Evolutionary conservation across 2,329 filamentous ascomycete species (phyloP).

Genomic region (Sphaerulina vaccinii): DNA sequence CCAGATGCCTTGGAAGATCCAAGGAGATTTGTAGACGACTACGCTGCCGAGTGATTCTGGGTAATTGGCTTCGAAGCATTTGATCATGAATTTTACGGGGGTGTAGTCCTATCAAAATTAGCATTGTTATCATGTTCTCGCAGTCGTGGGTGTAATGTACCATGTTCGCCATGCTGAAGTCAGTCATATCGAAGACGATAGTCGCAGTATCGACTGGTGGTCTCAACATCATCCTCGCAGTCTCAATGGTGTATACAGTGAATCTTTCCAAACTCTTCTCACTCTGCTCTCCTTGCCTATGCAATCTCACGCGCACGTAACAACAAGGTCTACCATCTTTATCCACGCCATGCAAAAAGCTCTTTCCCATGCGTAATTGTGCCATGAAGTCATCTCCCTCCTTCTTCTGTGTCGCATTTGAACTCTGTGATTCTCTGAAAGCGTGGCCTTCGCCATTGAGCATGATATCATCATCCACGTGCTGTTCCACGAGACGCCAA

Average conservation of each 20-base stretch:
- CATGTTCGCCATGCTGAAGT: slow-evolving; percentile 94
- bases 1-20: slow-evolving; percentile 98
- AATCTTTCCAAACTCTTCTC: slow-evolving; percentile 81
- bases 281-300: slow-evolving; percentile 77
- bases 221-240: slow-evolving; percentile 76
- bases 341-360: slow-evolving; percentile 84
- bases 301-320: slow-evolving; percentile 77
- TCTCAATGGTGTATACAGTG: slow-evolving; percentile 93
- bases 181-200: slow-evolving; percentile 93
- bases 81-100: slow-evolving; percentile 98
- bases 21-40: slow-evolving; percentile 92
- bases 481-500: slow-evolving; percentile 80
- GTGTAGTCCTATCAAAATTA: too few species aligned
- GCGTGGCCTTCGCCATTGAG: slow-evolving; percentile 69
- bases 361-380: slow-evolving; percentile 88
- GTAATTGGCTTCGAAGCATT: slow-evolving; percentile 98
- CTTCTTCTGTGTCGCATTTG: slow-evolving; percentile 63
- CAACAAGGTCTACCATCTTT: slow-evolving; percentile 83
- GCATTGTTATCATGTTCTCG: too few species aligned
- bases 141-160: too few species aligned
- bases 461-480: slow-evolving; percentile 88
- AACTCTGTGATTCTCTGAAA: slow-evolving; percentile 58
- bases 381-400: slow-evolving; percentile 73
- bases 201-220: slow-evolving; percentile 87
- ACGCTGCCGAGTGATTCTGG: slow-evolving; percentile 88